phyloP scores from a whole-genome alignment of 2,329 filamentous ascomycete genomes.

The Lecanoromycetidae sp. region DNA sequence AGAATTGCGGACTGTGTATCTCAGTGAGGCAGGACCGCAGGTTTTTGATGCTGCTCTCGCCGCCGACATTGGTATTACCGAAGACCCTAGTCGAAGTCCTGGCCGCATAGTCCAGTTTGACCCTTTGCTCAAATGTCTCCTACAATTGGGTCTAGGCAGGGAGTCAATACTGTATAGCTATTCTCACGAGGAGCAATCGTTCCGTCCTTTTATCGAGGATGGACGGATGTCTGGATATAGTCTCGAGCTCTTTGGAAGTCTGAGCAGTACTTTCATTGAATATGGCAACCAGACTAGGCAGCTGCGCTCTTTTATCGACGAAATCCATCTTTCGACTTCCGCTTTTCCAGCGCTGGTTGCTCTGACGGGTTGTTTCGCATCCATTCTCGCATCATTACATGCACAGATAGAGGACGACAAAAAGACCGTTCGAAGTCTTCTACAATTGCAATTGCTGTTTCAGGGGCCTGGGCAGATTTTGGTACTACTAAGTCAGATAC shows the following conservation, averaged over 20 bases:
- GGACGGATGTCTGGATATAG: slow-evolving; percentile 14
- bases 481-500: slow-evolving; percentile 3
- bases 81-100: not conserved
- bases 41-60: slow-evolving; percentile 11
- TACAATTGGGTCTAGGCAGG: slow-evolving; percentile 15
- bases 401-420: slow-evolving; percentile 2
- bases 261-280: slow-evolving; percentile 6
- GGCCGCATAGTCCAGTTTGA: not conserved
- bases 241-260: slow-evolving; percentile 8
- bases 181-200: slow-evolving; percentile 3
- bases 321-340: not conserved
- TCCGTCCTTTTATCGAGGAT: slow-evolving; percentile 6
- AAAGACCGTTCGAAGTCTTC: slow-evolving; percentile 6
- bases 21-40: slow-evolving; percentile 10
- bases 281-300: slow-evolving; percentile 15
- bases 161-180: slow-evolving; percentile 16
- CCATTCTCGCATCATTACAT: slow-evolving; percentile 6
- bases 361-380: slow-evolving; percentile 8
- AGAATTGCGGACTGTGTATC: slow-evolving; percentile 4
- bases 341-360: slow-evolving; percentile 8
- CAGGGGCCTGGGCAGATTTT: slow-evolving; percentile 10
- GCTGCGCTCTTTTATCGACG: slow-evolving; percentile 5
- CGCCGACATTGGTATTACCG: not conserved
- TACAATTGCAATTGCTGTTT: slow-evolving; percentile 16
- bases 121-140: slow-evolving; percentile 8